phyloP scores from a whole-genome alignment of 768 basidiomycete species.

The Naganishia onofrii region DNA sequence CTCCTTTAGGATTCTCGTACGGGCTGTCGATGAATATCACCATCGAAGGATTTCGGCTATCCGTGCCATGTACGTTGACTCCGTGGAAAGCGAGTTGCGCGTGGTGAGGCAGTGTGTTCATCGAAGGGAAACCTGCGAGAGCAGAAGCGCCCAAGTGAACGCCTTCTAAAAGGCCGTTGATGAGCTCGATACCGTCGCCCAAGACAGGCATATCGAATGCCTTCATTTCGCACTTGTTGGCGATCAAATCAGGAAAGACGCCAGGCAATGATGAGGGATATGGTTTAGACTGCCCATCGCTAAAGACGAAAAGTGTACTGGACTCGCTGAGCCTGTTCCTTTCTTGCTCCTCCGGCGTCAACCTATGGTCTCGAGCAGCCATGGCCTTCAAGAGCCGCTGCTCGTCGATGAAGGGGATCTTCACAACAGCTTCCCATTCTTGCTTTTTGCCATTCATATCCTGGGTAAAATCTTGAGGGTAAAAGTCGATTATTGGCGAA shows the following conservation, averaged over 20 bases:
- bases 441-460: slow-evolving; percentile 98
- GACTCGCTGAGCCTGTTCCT: slow-evolving; percentile 72
- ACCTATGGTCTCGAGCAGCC: slow-evolving; percentile 74
- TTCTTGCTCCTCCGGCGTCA: slow-evolving; percentile 69
- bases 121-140: slow-evolving; percentile 92
- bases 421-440: slow-evolving; percentile 98
- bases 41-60: slow-evolving; percentile 91
- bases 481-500: slow-evolving; percentile 91
- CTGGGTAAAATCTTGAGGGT: slow-evolving; percentile 82
- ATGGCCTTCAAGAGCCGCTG: slow-evolving; percentile 73
- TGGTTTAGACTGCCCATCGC: slow-evolving; percentile 60
- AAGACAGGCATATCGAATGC: slow-evolving; percentile 85
- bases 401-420: slow-evolving; percentile 96
- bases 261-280: slow-evolving; percentile 92
- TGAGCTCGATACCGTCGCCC: slow-evolving; percentile 69
- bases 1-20: slow-evolving; percentile 65
- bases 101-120: slow-evolving; percentile 79
- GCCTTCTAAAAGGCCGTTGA: slow-evolving; percentile 82
- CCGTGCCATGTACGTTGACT: slow-evolving; percentile 88
- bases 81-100: slow-evolving; percentile 76
- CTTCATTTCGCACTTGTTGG: slow-evolving; percentile 75
- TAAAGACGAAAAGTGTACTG: slow-evolving; percentile 75
- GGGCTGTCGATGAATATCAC: slow-evolving; percentile 77
- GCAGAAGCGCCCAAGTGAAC: slow-evolving; percentile 80
- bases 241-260: slow-evolving; percentile 84